A percentile compares a stretch with the other conserved stretches of the same genome.
Evolutionary conservation across 2,329 filamentous ascomycete genomes (phyloP).

Genomic region (Cadophora sp.): DNA sequence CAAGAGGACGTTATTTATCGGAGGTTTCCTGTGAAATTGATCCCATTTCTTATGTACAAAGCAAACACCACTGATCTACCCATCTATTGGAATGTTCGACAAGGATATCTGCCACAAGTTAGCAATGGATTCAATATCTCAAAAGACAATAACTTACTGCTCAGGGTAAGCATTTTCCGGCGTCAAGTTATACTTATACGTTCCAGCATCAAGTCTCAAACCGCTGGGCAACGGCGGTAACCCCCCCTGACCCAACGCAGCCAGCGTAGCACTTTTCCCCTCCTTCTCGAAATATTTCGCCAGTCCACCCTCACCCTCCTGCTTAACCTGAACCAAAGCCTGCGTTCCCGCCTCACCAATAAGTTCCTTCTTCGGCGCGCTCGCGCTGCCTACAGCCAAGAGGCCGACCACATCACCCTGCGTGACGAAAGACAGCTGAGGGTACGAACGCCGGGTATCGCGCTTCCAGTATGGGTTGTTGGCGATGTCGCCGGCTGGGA

Average conservation of each 20-base stretch:
- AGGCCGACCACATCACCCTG: conserved; percentile 88
- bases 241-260: conserved; percentile 75
- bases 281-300: conserved; percentile 75
- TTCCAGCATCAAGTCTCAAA: conserved; percentile 57
- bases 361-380: conserved; percentile 81
- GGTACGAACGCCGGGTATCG: conserved; percentile 83
- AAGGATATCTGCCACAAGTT: conserved; percentile 62
- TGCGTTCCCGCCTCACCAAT: conserved; percentile 76
- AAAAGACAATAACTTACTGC: conserved; percentile 58
- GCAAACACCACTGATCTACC: conserved; percentile 26
- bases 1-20: too few species aligned
- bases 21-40: too few species aligned
- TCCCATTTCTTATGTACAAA: conserved; percentile 37
- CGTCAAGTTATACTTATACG: conserved; percentile 70
- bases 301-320: conserved; percentile 77
- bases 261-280: conserved; percentile 56
- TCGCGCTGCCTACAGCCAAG: conserved; percentile 83
- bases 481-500: conserved; percentile 85
- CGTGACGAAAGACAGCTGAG: conserved; percentile 77
- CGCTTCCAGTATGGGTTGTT: conserved; percentile 98
- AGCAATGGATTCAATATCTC: conserved; percentile 34
- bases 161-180: conserved; percentile 74
- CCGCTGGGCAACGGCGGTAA: conserved; percentile 87
- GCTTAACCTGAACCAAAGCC: conserved; percentile 76
- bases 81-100: conserved; percentile 64